Evolutionary conservation across 805 yeast species (phyloP).

Genomic region (Saccharomyces mikatae): DNA sequence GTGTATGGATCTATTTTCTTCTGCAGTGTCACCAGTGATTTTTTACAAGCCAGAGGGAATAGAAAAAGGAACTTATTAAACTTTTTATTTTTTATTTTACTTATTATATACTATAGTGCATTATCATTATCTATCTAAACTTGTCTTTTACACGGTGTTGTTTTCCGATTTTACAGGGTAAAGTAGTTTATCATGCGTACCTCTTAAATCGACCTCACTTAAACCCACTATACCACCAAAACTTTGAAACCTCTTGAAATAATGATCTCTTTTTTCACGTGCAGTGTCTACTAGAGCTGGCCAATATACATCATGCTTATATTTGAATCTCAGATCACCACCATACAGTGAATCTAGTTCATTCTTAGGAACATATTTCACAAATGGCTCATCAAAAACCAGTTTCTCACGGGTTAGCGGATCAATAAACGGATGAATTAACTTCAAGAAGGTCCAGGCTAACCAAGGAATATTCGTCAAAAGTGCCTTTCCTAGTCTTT

Average conservation of each 20-base stretch:
- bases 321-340: constrained; percentile 77
- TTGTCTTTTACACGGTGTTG: background rate
- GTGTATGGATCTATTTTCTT: background rate
- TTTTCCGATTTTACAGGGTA: constrained; percentile 18
- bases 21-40: background rate
- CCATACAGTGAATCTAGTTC: constrained; percentile 82
- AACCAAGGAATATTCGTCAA: constrained; percentile 89
- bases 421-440: constrained; percentile 93
- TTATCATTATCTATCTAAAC: constrained; percentile 1
- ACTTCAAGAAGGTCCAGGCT: constrained; percentile 85
- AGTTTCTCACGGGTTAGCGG: constrained; percentile 91
- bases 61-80: background rate
- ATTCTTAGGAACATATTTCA: constrained; percentile 67
- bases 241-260: constrained; percentile 57
- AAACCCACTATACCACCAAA: constrained; percentile 71
- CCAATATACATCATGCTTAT: constrained; percentile 77
- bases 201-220: constrained; percentile 74
- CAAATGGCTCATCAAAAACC: constrained; percentile 84
- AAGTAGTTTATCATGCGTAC: constrained; percentile 25
- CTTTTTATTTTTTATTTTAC: background rate
- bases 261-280: constrained; percentile 47
- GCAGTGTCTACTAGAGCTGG: constrained; percentile 58
- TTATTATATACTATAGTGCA: background rate
- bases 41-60: too few relatives aligned
- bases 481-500: constrained; percentile 86